Percentiles rank a stretch among this genome's conserved stretches.
These are phyloP conservation scores for Ganoderma resinaceum DNA, from an alignment of 1,284 basidiomycete genomes.

Conservation along the genomic window DNA sequence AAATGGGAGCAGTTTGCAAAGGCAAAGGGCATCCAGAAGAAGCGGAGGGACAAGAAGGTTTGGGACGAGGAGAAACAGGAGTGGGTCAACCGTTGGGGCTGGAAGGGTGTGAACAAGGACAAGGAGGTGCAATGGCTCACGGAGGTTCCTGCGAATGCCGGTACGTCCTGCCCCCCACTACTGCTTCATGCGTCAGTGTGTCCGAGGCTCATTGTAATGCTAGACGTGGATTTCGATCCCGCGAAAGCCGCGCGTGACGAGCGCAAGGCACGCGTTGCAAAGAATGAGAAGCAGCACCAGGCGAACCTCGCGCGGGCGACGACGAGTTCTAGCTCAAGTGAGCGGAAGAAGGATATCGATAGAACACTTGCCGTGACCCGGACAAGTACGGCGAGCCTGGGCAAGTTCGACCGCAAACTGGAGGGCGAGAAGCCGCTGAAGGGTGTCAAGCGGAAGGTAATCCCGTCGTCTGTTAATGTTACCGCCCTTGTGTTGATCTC, in stretches of 20 bases:
- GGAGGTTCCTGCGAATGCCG: conserved; percentile 86
- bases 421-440: conserved; percentile 91
- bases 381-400: conserved; percentile 91
- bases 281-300: conserved; percentile 86
- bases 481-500: too few species aligned
- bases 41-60: conserved; percentile 80
- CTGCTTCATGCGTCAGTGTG: background rate
- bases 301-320: conserved; percentile 77
- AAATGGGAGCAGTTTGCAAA: conserved; percentile 98
- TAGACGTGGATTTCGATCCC: conserved; percentile 83
- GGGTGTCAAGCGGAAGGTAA: conserved; percentile 93
- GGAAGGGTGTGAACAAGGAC: conserved; percentile 90
- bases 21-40: conserved; percentile 92
- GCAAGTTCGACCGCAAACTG: conserved; percentile 88
- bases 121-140: conserved; percentile 92
- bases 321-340: conserved; percentile 39
- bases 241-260: conserved; percentile 76
- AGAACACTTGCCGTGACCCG: conserved; percentile 82
- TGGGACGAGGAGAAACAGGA: conserved; percentile 97
- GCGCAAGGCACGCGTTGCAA: conserved; percentile 82
- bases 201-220: conserved; percentile 14
- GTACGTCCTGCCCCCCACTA: conserved; percentile 53
- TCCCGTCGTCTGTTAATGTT: conserved; percentile 21
- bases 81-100: conserved; percentile 95
- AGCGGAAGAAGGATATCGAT: conserved; percentile 80